Base-by-base conservation (phyloP, 441 rosid genomes). In the Populus tomentosa region DNA sequence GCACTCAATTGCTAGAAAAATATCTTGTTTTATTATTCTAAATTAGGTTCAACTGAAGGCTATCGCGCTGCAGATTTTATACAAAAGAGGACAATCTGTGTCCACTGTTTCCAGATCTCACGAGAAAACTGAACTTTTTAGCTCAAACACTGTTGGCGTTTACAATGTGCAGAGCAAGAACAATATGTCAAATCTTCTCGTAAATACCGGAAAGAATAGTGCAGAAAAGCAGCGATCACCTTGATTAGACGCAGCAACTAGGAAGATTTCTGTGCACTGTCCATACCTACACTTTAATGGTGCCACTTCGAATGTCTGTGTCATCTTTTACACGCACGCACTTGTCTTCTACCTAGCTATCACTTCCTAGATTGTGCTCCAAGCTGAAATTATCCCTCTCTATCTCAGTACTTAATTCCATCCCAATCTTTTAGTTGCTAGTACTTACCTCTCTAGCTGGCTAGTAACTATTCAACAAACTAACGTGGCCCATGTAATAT, bases 121-220 rank as follows among this genome's bases (percentile, higher is more conserved):
- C 42, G 42, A 38, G 42, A 38, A 38, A 38, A 38, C 42, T 38
- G 3, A 38, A 38, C 42, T 38, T 38, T 38, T 38, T 9, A 10
- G 46, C 13, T 38, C 46, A 38, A 38, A 38, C 46, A 38, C 46
- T 38, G 50, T 46, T 14, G 13, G 78, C 69, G 70, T 78, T 69
- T 77, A 73, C 72, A 81, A 77, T 67, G 40, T 67, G 73, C 59
- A 69, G 79, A 74, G 75, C 77, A 75, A 82, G 87, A 87, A 84
- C 87, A 88, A 80, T 74, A 32, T 73, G 85, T 84, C 86, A 75
- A 80, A 76, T 88, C 89, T 72, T 67, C 70, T 20, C 13, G 16
- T 72, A 35, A 16, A 36, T 9, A 46, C 42, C 53, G 61, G 78
- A 69, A 42, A 67, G 33, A 72, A 76, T 40, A 30, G 33, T 32